Base-by-base conservation (phyloP, 2,329 filamentous ascomycete species). In the Pleomassaria siparia region DNA sequence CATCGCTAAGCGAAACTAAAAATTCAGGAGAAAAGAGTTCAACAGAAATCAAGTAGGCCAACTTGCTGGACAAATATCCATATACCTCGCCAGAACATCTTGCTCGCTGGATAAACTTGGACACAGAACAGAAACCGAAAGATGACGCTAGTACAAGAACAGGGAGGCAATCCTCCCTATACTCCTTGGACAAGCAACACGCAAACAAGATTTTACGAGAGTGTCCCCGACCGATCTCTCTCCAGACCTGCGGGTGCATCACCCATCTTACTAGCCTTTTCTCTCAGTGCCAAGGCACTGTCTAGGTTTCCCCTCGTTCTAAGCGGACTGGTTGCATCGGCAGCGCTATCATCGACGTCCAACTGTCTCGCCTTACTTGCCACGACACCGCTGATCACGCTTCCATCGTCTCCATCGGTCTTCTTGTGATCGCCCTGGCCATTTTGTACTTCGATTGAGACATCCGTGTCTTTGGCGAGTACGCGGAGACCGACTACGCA, bases 401-500 rank as follows among this genome's bases (percentile, higher is more conserved):
- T 62, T 3, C 28, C 57, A 53, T 64, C 62, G 22, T 67, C 62
- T 20, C 55, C 53, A 41, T 53, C 41, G 3, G 5, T 18, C 49
- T 56, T 66, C 33, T 55, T 59, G 33, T 52, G 45, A 4, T 63
- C 62, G 4, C 54, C 55, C 22, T 68, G 63, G 10, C 62, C 54
- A 22, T 70, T 75, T n/a, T 80, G 67, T 8, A 83, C 79, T 52
- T 78, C 73, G 15, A 85, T 74, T 2, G 70, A 74, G 28, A 83
- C 73, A 22, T 73, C 71, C 0, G 67, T 69, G 51, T 80, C 77
- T 49, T 79, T 75, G 9, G 75, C 77, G 57, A 82, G 84, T 0
- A 85, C 80, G 5, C 80, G 72, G 24, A 85, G 62, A 0, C 82
- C 82, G 4, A 84, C 75, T 13, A 84, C 80, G 51, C 80, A 82